Percentiles rank a stretch among this genome's conserved stretches.
Conservation (phyloP, 345 rosid genomes). For the Gossypium turneri region DNA sequence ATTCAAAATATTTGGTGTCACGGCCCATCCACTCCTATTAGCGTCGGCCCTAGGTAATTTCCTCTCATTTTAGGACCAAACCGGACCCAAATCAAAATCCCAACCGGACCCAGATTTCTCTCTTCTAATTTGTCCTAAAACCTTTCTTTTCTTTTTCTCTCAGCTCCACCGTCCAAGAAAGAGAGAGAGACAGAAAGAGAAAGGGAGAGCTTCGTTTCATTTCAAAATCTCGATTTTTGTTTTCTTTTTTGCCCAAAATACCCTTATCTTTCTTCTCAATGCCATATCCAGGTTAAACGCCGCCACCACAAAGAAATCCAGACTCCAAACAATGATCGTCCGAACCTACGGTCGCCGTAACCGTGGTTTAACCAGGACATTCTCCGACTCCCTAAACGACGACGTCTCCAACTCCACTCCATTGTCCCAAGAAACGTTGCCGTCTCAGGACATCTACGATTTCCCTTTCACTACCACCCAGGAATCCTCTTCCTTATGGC, state of each 20-base stretch:
- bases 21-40: no score
- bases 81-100: constrained; percentile 10
- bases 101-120: neutral
- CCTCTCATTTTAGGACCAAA: neutral
- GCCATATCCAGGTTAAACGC: constrained; percentile 17
- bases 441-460: constrained; percentile 40
- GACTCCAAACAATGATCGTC: constrained; percentile 53
- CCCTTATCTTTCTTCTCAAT: constrained; percentile 19
- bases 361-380: constrained; percentile 43
- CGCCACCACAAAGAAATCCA: constrained; percentile 11
- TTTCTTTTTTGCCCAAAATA: constrained; percentile 12
- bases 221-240: constrained; percentile 10
- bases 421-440: constrained; percentile 50
- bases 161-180: constrained; percentile 9
- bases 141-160: neutral
- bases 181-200: neutral
- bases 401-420: constrained; percentile 40
- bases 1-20: no score
- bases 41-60: neutral
- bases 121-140: neutral
- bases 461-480: constrained; percentile 53
- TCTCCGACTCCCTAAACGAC: constrained; percentile 48
- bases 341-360: constrained; percentile 95
- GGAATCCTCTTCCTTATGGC: constrained; percentile 62
- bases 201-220: neutral